Evolutionary conservation across 2,329 filamentous ascomycete genomes (phyloP).

Genomic region (Aspergillus pseudotamarii): DNA sequence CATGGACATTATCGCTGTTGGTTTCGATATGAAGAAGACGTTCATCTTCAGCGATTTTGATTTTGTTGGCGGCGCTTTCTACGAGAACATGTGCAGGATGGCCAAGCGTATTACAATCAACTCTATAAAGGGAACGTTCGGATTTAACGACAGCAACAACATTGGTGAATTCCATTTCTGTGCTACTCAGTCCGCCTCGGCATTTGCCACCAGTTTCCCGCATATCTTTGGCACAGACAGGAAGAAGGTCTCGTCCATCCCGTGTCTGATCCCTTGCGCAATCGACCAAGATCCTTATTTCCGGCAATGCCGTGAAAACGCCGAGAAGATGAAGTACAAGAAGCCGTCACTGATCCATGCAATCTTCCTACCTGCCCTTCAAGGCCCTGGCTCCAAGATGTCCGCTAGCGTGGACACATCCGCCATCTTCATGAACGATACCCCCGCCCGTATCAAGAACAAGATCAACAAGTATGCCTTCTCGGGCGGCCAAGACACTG

Average conservation of each 20-base stretch:
- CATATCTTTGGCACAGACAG: constrained; percentile 80
- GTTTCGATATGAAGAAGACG: constrained; percentile 86
- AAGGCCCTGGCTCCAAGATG: constrained; percentile 94
- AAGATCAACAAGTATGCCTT: constrained; percentile 95
- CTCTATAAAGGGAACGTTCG: constrained; percentile 63
- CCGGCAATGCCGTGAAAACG: constrained; percentile 69
- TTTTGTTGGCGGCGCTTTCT: constrained; percentile 68
- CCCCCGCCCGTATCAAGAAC: constrained; percentile 81
- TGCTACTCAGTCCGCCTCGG: constrained; percentile 32
- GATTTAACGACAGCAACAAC: constrained; percentile 60
- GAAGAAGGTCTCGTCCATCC: constrained; percentile 71
- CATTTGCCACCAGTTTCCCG: constrained; percentile 74
- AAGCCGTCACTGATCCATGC: constrained; percentile 89
- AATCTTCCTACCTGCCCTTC: constrained; percentile 85
- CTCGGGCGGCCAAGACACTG: constrained; percentile 79
- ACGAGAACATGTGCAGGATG: constrained; percentile 67
- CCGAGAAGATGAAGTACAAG: constrained; percentile 68
- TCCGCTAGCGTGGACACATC: constrained; percentile 74
- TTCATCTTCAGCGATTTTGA: constrained; percentile 87
- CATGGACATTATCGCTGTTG: constrained; percentile 61
- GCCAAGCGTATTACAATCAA: constrained; percentile 63
- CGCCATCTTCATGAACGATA: constrained; percentile 90
- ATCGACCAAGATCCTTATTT: constrained; percentile 70
- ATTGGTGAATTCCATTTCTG: constrained; percentile 50
- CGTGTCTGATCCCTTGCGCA: constrained; percentile 78